These are phyloP conservation scores for Imleria badia DNA, from an alignment of 768 basidiomycete species.

Conservation along the genomic window DNA sequence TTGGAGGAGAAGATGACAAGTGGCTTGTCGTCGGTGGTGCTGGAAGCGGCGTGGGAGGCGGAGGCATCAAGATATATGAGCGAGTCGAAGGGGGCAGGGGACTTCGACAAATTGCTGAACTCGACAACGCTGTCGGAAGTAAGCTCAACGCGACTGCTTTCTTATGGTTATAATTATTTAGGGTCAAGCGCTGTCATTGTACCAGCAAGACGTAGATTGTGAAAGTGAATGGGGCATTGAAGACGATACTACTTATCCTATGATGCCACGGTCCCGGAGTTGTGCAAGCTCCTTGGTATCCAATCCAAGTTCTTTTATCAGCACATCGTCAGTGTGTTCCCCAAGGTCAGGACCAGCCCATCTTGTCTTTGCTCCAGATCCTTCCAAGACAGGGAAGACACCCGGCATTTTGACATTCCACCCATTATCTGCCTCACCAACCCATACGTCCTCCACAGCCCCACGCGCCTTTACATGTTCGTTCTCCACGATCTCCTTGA, in stretches of 20 bases:
- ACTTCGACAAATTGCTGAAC: conserved; percentile 51
- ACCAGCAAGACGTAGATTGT: neutral
- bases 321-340: conserved; percentile 51
- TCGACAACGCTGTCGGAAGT: conserved; percentile 36
- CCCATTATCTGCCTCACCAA: conserved; percentile 39
- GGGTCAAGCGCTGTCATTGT: neutral
- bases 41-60: conserved; percentile 48
- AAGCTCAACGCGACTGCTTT: conserved; percentile 37
- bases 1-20: conserved; percentile 59
- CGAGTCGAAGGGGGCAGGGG: conserved; percentile 57
- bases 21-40: conserved; percentile 68
- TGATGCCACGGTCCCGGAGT: conserved; percentile 41
- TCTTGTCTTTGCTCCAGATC: conserved; percentile 53
- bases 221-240: no score
- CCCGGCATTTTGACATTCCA: conserved; percentile 71
- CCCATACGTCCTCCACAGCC: conserved; percentile 58
- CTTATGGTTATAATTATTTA: conserved; percentile 33
- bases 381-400: conserved; percentile 63
- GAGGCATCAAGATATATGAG: conserved; percentile 72
- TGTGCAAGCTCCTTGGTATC: conserved; percentile 35
- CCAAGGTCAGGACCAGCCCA: conserved; percentile 76
- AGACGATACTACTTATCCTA: conserved; percentile 27
- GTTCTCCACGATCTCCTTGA: conserved; percentile 60
- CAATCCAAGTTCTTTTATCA: conserved; percentile 45
- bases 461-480: conserved; percentile 57